Evolutionary conservation across 2,329 filamentous ascomycete genomes (phyloP).

Genomic region (Fusarium guadeloupense): DNA sequence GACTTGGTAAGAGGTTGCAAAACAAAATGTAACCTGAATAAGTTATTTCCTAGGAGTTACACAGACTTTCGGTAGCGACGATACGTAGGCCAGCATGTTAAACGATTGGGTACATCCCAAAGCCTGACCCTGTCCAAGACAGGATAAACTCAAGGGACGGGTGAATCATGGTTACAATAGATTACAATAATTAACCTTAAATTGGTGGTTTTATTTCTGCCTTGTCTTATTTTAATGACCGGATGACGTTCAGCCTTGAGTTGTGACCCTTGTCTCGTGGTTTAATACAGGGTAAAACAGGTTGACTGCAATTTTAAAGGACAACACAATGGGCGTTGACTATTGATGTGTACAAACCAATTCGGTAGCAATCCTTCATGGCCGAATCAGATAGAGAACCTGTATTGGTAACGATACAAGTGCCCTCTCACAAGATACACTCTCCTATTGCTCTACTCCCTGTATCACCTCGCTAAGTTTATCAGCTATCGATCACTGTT

Average conservation of each 20-base stretch:
- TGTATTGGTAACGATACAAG: too few species aligned
- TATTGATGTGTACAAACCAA: too few species aligned
- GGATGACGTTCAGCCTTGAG: background rate
- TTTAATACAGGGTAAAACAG: conserved; percentile 9
- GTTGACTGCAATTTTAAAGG: too few species aligned
- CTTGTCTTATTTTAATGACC: background rate
- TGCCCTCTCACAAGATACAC: too few species aligned
- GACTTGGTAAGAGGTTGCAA: background rate
- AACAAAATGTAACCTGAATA: conserved; percentile 8
- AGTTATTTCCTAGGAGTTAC: background rate
- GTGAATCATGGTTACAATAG: background rate
- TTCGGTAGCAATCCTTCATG: too few species aligned
- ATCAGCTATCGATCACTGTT: too few species aligned
- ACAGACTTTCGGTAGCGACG: background rate
- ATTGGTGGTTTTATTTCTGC: background rate
- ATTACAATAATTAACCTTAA: conserved; percentile 4
- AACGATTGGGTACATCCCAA: background rate
- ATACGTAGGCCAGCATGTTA: background rate
- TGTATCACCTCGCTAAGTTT: too few species aligned
- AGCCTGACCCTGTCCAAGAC: background rate
- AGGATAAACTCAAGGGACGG: background rate
- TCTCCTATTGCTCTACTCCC: too few species aligned
- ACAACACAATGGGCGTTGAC: background rate
- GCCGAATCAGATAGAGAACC: too few species aligned
- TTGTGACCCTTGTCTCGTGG: background rate